Conservation (phyloP, 257 asterid genomes). For the Penstemon barbatus region DNA sequence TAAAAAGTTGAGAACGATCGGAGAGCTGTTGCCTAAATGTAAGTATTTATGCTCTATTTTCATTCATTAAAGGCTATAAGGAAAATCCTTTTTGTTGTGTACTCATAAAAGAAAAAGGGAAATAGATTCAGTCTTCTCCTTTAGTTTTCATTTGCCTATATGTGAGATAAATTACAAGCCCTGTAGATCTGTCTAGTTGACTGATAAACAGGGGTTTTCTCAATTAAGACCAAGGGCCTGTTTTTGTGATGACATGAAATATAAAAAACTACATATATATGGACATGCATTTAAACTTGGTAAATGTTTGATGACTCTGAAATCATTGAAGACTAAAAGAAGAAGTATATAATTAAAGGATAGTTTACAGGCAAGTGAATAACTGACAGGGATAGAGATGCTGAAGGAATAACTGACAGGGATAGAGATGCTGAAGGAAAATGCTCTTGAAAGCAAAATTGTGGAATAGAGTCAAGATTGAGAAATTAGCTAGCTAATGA, state of each 20-base stretch:
- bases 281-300: neutral
- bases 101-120: neutral
- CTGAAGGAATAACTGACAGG: neutral
- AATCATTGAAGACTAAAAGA: neutral
- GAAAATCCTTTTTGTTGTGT: conserved; percentile 4
- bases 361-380: neutral
- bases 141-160: neutral
- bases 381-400: neutral
- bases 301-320: neutral
- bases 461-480: neutral
- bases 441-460: neutral
- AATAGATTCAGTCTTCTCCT: neutral
- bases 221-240: too few species aligned
- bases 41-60: conserved; percentile 39
- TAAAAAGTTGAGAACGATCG: conserved; percentile 61
- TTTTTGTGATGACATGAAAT: neutral
- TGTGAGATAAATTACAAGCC: too few species aligned
- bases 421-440: neutral
- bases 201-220: too few species aligned
- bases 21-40: conserved; percentile 68
- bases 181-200: too few species aligned
- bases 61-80: conserved; percentile 6
- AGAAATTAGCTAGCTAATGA: neutral
- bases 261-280: neutral
- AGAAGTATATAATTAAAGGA: neutral